These are phyloP conservation scores for Agrostemma githago DNA, from an alignment of 148 eudicot genomes.

Conservation along the genomic window DNA sequence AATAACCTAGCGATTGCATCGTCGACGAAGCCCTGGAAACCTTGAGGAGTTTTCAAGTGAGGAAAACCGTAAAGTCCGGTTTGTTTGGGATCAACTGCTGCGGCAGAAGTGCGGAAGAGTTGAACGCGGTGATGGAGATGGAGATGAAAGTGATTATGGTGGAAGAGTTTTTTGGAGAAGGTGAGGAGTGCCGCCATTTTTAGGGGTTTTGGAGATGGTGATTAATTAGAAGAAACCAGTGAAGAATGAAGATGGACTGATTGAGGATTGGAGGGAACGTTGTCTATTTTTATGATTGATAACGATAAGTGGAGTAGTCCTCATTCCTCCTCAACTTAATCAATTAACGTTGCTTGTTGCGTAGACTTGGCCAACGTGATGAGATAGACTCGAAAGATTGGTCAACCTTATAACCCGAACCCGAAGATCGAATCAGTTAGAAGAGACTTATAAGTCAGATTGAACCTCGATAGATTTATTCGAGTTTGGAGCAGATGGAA, in stretches of 20 bases:
- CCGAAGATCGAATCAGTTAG: no score
- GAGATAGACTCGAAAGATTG: no score
- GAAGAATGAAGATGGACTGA: not conserved
- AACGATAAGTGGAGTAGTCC: no score
- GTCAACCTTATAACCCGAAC: no score
- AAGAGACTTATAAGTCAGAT: no score
- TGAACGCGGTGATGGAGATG: slow-evolving; percentile 4
- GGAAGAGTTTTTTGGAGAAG: slow-evolving; percentile 19
- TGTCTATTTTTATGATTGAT: no score
- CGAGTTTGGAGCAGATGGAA: no score
- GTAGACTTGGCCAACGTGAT: no score
- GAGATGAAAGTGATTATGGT: slow-evolving; percentile 13
- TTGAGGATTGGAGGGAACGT: no score
- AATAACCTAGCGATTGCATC: slow-evolving; percentile 74
- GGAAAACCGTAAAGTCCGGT: slow-evolving; percentile 76
- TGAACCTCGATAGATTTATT: no score
- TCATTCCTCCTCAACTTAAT: no score
- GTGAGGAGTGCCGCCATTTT: slow-evolving; percentile 24
- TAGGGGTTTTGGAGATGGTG: not conserved
- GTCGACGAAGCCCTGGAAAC: slow-evolving; percentile 79
- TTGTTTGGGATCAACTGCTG: slow-evolving; percentile 31
- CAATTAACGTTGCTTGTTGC: no score
- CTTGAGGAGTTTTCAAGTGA: slow-evolving; percentile 66
- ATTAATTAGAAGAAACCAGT: not conserved
- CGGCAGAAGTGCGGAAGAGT: slow-evolving; percentile 39